Percentiles rank a stretch among this genome's conserved stretches.
Evolutionary conservation across 2,329 filamentous ascomycete genomes (phyloP).

Genomic region (Talaromyces islandicus): DNA sequence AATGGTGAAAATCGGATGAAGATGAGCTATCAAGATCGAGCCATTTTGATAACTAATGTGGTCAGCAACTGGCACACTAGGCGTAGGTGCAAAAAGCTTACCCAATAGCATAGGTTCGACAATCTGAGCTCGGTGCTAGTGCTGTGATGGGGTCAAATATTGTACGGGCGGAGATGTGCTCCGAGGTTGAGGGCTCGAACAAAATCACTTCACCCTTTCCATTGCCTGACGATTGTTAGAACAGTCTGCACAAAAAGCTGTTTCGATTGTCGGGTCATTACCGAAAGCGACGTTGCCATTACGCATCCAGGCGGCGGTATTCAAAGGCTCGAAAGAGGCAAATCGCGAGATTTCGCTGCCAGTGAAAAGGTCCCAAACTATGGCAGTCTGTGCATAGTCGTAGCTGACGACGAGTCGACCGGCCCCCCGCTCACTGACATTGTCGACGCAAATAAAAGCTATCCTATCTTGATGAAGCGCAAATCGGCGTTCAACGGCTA

Average conservation of each 20-base stretch:
- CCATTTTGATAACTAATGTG: constrained; percentile 79
- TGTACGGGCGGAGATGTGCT: constrained; percentile 85
- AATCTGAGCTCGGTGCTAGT: constrained; percentile 81
- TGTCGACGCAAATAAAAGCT: constrained; percentile 79
- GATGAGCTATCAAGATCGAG: constrained; percentile 79
- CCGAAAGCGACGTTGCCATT: constrained; percentile 97
- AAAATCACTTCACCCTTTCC: constrained; percentile 87
- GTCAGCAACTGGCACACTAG: background rate
- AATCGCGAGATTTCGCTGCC: constrained; percentile 90
- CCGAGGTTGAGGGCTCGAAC: constrained; percentile 87
- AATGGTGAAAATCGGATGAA: constrained; percentile 90
- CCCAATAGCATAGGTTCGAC: constrained; percentile 93
- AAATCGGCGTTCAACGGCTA: constrained; percentile 83
- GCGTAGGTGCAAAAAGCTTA: constrained; percentile 42
- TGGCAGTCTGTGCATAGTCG: constrained; percentile 82
- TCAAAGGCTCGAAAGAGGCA: constrained; percentile 79
- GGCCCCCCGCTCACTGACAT: constrained; percentile 76
- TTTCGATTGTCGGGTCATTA: constrained; percentile 40
- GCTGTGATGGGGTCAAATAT: constrained; percentile 95
- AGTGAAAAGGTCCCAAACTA: constrained; percentile 93
- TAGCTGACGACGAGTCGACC: constrained; percentile 89
- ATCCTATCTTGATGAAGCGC: constrained; percentile 78
- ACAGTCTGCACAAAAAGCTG: background rate
- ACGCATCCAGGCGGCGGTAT: constrained; percentile 86
- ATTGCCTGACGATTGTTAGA: constrained; percentile 59